Evolutionary conservation across 2,329 filamentous ascomycete species (phyloP).

Genomic region (Colletotrichum sojae): DNA sequence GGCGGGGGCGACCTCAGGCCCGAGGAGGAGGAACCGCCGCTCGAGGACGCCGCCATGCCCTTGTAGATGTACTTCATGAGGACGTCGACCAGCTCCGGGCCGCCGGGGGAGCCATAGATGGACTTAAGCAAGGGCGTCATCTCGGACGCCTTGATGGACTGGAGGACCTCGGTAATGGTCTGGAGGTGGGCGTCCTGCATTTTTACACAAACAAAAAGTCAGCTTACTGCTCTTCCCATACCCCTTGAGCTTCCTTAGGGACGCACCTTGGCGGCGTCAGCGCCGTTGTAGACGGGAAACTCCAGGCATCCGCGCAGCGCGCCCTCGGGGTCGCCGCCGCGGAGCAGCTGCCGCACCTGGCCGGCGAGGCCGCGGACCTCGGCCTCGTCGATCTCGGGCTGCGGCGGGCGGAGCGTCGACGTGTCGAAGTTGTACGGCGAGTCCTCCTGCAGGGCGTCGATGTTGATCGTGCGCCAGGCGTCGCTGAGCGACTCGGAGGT

Average conservation of each 20-base stretch:
- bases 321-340: constrained; percentile 89
- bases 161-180: constrained; percentile 92
- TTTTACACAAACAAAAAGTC: neutral
- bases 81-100: constrained; percentile 88
- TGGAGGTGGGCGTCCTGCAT: constrained; percentile 85
- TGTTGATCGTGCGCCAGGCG: constrained; percentile 90
- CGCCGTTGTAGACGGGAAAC: constrained; percentile 81
- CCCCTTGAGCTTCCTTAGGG: too few relatives aligned
- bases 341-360: constrained; percentile 89
- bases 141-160: constrained; percentile 95
- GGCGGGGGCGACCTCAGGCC: constrained; percentile 69
- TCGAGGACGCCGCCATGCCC: constrained; percentile 77
- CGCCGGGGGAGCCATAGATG: constrained; percentile 84
- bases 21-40: constrained; percentile 50
- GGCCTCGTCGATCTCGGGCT: constrained; percentile 79
- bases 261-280: constrained; percentile 71
- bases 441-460: constrained; percentile 92
- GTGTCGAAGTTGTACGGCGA: constrained; percentile 93
- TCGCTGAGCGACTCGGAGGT: constrained; percentile 72
- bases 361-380: constrained; percentile 84
- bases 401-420: constrained; percentile 83
- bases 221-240: too few relatives aligned
- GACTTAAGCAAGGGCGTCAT: constrained; percentile 91
- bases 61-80: constrained; percentile 99
- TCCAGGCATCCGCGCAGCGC: constrained; percentile 88